Base-by-base conservation (phyloP, 179 eudicot species). In the Gypsophila paniculata region DNA sequence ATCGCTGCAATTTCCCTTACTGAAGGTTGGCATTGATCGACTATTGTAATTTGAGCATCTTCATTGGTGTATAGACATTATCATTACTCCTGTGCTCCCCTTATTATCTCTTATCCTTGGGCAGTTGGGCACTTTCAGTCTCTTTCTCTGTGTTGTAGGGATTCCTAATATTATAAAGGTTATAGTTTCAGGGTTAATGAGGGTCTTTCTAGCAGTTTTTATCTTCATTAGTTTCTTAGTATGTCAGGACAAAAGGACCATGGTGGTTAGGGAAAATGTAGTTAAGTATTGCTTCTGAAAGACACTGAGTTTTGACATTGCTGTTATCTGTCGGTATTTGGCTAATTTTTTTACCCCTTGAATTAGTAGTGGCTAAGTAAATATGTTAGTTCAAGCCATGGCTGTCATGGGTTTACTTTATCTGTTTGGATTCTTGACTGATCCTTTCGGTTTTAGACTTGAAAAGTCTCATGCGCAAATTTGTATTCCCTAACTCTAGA, bases 1-100 rank as follows among this genome's bases (percentile, higher is more conserved):
- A 69, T 86, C 99, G 23, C 46, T 83, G 55, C 89, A 82, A 65
- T 94, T 86, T 84, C 97, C 99, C 75, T 75, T 88, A 70, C 77
- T 94, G 65, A 87, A 83, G 97, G 97, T 92, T 83, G 42, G 68
- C 53, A 38, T 54, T 53, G 17, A 72, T 72, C 62, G 46, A 26
- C 70, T 25, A 39, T 23, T 61, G 15, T 8, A 0, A 53, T 61
- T 52, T 19, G 6, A 54, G 61, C 1, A 9, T n/a, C 71, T 67
- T 71, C 6, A 48, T 25, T 65, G 68, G 13, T 58, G 68, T 51
- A 26, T 67, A 64, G 32, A 11, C 39, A 22, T 23, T 29, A 61
- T 25, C 10, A 44, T 42, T 53, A 29, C 42, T 22, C n/a, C 42
- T 2, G 11, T 2, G 22, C 15, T 39, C 9, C 21, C 61, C 69